These are phyloP conservation scores for Sphaerulina musiva DNA, from an alignment of 2,329 filamentous ascomycete genomes.

Conservation along the genomic window DNA sequence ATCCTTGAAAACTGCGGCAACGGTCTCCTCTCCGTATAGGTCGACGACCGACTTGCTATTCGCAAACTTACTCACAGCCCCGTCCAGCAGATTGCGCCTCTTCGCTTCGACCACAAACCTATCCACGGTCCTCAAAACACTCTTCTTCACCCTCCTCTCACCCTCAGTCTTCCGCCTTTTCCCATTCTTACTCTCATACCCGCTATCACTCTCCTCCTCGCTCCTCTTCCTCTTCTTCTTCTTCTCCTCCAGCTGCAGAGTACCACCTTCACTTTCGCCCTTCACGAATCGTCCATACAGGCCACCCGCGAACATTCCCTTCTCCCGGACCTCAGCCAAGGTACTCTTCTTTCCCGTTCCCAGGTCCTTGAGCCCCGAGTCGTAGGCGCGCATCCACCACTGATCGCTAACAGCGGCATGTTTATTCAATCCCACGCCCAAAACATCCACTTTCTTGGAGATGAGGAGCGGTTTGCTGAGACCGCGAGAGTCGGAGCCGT, in stretches of 20 bases:
- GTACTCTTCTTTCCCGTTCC: slow-evolving; percentile 55
- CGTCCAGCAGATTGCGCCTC: slow-evolving; percentile 7
- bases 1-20: slow-evolving; percentile 7
- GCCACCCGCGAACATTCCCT: slow-evolving; percentile 46
- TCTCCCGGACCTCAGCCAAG: slow-evolving; percentile 41
- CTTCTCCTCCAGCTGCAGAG: slow-evolving; percentile 40
- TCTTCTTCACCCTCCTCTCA: slow-evolving; percentile 5
- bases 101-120: slow-evolving; percentile 10
- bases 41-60: neutral
- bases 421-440: slow-evolving; percentile 74
- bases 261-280: slow-evolving; percentile 71
- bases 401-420: slow-evolving; percentile 63
- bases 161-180: slow-evolving; percentile 13
- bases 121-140: neutral
- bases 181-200: slow-evolving; percentile 14
- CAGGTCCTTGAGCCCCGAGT: slow-evolving; percentile 77
- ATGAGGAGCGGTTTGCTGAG: slow-evolving; percentile 78
- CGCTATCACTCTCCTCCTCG: slow-evolving; percentile 2
- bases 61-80: slow-evolving; percentile 13
- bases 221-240: slow-evolving; percentile 15
- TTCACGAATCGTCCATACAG: slow-evolving; percentile 81
- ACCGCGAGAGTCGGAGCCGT: slow-evolving; percentile 54
- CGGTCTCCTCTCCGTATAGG: slow-evolving; percentile 8
- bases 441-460: slow-evolving; percentile 70
- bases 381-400: slow-evolving; percentile 96